phyloP scores from a whole-genome alignment of 306 rosid genomes.

The Hippophae tibetana region DNA sequence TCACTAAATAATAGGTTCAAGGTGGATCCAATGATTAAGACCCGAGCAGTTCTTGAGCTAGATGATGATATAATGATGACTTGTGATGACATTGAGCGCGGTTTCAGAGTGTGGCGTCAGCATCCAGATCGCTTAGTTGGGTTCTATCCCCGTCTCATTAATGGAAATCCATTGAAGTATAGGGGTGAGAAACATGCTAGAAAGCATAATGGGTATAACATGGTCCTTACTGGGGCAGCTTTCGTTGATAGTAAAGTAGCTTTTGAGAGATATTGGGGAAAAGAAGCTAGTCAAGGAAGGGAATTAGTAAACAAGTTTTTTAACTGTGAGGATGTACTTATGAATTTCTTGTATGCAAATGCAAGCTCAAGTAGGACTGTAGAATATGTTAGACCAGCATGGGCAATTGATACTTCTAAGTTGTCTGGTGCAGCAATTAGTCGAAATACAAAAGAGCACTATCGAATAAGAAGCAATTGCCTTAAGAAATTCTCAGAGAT shows the following conservation, averaged over 20 bases:
- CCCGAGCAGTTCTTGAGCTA: slow-evolving; percentile 95
- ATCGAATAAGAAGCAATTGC: slow-evolving; percentile 57
- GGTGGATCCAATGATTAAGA: slow-evolving; percentile 55
- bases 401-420: slow-evolving; percentile 96
- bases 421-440: slow-evolving; percentile 90
- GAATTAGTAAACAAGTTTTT: slow-evolving; percentile 59
- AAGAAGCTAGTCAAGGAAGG: slow-evolving; percentile 60
- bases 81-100: slow-evolving; percentile 90
- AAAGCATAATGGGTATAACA: slow-evolving; percentile 69
- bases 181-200: slow-evolving; percentile 77
- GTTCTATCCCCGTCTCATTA: slow-evolving; percentile 80
- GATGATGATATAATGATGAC: slow-evolving; percentile 99
- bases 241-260: slow-evolving; percentile 67
- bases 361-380: slow-evolving; percentile 67
- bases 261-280: slow-evolving; percentile 76
- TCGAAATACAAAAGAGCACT: slow-evolving; percentile 70
- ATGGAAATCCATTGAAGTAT: slow-evolving; percentile 60
- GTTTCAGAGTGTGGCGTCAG: slow-evolving; percentile 88
- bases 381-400: slow-evolving; percentile 89
- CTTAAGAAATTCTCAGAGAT: slow-evolving; percentile 55
- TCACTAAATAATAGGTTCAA: slow-evolving; percentile 84
- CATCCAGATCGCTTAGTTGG: slow-evolving; percentile 86
- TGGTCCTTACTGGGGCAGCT: slow-evolving; percentile 98
- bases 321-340: slow-evolving; percentile 84
- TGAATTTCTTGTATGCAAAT: slow-evolving; percentile 85